phyloP scores from a whole-genome alignment of 345 rosid genomes.

The Limnanthes douglasii region DNA sequence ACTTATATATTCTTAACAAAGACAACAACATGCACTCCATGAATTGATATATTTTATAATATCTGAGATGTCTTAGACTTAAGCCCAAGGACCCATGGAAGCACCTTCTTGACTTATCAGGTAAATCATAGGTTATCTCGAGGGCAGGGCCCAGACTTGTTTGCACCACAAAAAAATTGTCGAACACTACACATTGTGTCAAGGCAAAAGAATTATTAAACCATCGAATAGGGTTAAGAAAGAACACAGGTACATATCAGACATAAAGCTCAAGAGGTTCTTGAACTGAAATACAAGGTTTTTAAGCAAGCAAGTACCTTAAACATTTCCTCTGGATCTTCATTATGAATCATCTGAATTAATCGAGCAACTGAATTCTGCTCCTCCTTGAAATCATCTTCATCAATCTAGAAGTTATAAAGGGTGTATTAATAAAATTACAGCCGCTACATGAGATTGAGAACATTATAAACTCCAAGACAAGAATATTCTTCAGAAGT shows the following conservation, averaged over 20 bases:
- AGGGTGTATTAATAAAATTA: slow-evolving; percentile 2
- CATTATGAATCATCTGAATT: slow-evolving; percentile 66
- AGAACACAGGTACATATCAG: slow-evolving; percentile 6
- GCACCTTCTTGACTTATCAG: too few species aligned
- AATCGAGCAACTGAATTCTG: slow-evolving; percentile 88
- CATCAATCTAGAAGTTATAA: slow-evolving; percentile 46
- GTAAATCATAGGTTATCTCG: too few species aligned
- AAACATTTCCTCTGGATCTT: slow-evolving; percentile 86
- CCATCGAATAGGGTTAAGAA: slow-evolving; percentile 9
- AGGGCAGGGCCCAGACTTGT: too few species aligned
- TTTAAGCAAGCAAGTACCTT: slow-evolving; percentile 9
- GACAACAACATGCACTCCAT: too few species aligned
- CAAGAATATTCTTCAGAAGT: background rate
- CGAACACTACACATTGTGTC: too few species aligned
- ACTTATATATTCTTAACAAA: too few species aligned
- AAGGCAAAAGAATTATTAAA: too few species aligned
- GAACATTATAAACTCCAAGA: background rate
- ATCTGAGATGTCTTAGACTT: too few species aligned
- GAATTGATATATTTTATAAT: too few species aligned
- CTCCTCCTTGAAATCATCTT: slow-evolving; percentile 96
- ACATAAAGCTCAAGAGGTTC: background rate
- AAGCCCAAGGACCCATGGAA: too few species aligned
- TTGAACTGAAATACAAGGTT: slow-evolving; percentile 3
- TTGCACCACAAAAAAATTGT: too few species aligned
- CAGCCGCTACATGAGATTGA: background rate